phyloP scores from a whole-genome alignment of 2,329 filamentous ascomycete genomes.

The Ceratocystis harringtonii region DNA sequence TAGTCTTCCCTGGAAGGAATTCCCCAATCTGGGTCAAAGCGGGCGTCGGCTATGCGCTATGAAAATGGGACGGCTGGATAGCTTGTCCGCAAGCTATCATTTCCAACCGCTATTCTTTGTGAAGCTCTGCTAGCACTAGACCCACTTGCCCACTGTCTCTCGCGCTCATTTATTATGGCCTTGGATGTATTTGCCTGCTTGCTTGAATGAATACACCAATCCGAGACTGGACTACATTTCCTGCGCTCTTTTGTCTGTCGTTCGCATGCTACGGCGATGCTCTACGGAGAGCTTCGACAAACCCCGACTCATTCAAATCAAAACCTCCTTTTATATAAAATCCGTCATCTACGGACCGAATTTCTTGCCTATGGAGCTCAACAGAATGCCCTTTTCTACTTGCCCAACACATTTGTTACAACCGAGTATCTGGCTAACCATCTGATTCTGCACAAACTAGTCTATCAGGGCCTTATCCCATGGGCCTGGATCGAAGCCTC shows the following conservation, averaged over 20 bases:
- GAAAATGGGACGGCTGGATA: not conserved
- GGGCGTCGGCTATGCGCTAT: not conserved
- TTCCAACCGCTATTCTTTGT: not conserved
- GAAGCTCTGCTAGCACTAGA: not conserved
- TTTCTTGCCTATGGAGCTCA: not conserved
- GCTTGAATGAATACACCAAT: not conserved
- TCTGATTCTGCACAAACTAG: conserved; percentile 31
- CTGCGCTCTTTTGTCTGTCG: too few relatives aligned
- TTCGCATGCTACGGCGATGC: too few relatives aligned
- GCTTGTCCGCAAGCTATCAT: not conserved
- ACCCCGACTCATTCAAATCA: not conserved
- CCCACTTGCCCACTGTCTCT: not conserved
- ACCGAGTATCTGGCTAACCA: conserved; percentile 20
- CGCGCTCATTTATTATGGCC: not conserved
- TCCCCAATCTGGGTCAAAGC: not conserved
- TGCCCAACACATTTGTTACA: not conserved
- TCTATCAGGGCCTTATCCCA: conserved; percentile 98
- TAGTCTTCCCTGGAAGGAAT: not conserved
- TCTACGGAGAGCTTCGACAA: not conserved
- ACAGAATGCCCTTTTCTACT: not conserved
- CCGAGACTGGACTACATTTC: not conserved
- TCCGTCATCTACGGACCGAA: not conserved
- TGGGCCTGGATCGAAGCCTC: conserved; percentile 99
- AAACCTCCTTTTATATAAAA: not conserved
- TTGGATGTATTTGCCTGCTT: not conserved